phyloP scores from a whole-genome alignment of 1,139 yeast species.

The Debaryomyces singareniensis region DNA sequence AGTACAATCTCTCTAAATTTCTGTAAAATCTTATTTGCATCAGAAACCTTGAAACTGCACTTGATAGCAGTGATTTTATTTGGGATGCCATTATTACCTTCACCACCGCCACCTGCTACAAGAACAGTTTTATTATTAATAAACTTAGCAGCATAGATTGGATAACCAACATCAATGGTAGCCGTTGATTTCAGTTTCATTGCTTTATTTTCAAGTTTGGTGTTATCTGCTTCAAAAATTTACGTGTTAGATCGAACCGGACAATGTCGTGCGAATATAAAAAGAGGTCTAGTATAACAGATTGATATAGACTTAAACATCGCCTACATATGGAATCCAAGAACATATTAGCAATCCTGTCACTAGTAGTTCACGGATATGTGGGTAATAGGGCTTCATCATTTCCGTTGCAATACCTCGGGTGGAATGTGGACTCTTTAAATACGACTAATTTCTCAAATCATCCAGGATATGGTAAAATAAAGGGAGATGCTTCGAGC shows the following conservation, averaged over 20 bases:
- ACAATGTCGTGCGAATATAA: background rate
- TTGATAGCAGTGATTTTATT: slow-evolving; percentile 74
- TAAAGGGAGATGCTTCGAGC: slow-evolving; percentile 11
- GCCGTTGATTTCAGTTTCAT: slow-evolving; percentile 14
- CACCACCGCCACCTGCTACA: slow-evolving; percentile 94
- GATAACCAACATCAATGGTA: slow-evolving; percentile 61
- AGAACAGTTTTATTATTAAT: slow-evolving; percentile 55
- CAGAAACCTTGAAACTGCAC: slow-evolving; percentile 48
- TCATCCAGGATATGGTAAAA: slow-evolving; percentile 71
- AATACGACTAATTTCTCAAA: slow-evolving; percentile 79
- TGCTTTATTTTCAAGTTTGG: background rate
- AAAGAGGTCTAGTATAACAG: background rate
- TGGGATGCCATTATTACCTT: slow-evolving; percentile 80
- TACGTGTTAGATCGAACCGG: background rate
- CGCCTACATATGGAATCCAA: slow-evolving; percentile 2
- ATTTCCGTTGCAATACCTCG: slow-evolving; percentile 68
- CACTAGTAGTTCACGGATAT: slow-evolving; percentile 84
- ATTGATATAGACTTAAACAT: background rate
- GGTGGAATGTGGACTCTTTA: slow-evolving; percentile 81
- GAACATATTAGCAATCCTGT: slow-evolving; percentile 44
- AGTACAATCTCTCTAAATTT: slow-evolving; percentile 58
- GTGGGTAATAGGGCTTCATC: slow-evolving; percentile 80
- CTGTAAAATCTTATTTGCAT: slow-evolving; percentile 47
- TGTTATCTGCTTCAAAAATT: no score
- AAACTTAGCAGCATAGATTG: slow-evolving; percentile 75